phyloP scores from a whole-genome alignment of 1,139 yeast species.

The Zygoascus sp. region DNA sequence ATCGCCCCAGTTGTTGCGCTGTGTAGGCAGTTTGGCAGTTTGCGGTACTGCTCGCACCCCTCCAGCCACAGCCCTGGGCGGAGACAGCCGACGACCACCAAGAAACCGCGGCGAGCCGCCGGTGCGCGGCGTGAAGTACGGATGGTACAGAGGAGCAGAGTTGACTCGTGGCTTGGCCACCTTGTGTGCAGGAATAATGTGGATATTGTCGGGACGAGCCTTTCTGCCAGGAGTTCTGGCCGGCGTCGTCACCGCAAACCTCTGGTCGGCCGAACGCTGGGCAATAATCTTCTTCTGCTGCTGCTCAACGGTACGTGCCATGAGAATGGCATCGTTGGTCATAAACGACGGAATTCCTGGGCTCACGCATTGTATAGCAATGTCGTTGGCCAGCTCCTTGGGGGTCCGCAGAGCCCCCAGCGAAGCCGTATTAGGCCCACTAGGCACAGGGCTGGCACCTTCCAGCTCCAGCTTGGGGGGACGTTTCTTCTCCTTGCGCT shows the following conservation, averaged over 20 bases:
- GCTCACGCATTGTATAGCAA: conserved; percentile 39
- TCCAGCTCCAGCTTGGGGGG: conserved; percentile 23
- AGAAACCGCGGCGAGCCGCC: conserved; percentile 5
- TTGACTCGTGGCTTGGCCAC: conserved; percentile 13
- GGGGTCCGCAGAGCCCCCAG: conserved; percentile 28
- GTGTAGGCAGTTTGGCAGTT: conserved; percentile 14
- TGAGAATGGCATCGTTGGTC: conserved; percentile 33
- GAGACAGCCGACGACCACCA: neutral
- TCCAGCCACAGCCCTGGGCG: too few relatives aligned
- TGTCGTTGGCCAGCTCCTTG: conserved; percentile 33
- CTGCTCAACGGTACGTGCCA: conserved; percentile 35
- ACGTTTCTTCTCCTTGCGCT: conserved; percentile 14
- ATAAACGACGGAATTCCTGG: conserved; percentile 38
- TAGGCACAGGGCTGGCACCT: conserved; percentile 3
- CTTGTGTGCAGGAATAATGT: conserved; percentile 15
- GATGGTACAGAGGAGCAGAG: conserved; percentile 13
- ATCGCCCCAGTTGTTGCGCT: conserved; percentile 8
- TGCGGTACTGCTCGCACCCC: conserved; percentile 11
- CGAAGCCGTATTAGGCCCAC: conserved; percentile 11
- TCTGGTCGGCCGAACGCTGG: conserved; percentile 17
- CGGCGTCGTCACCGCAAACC: conserved; percentile 1
- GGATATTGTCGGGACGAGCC: conserved; percentile 21
- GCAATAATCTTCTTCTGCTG: conserved; percentile 36
- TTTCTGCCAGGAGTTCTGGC: conserved; percentile 15
- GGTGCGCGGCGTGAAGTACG: conserved; percentile 11